phyloP scores from a whole-genome alignment of 2,329 filamentous ascomycete species.

The Venturia pyrina region DNA sequence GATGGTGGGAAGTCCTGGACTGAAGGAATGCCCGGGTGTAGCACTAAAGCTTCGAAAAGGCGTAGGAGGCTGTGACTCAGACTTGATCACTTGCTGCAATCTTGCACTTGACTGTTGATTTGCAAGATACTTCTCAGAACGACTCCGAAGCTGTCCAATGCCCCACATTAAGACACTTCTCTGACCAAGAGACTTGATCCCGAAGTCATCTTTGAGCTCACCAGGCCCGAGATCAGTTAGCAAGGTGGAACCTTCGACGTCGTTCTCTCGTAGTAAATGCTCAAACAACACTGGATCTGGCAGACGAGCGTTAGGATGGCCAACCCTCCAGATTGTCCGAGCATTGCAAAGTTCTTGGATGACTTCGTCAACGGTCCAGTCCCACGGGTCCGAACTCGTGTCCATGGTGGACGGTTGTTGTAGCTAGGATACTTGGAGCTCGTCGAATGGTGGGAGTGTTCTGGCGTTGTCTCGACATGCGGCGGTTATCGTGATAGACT shows the following conservation, averaged over 20 bases:
- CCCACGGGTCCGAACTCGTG: constrained; percentile 52
- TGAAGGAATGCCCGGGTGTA: not conserved
- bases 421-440: not conserved
- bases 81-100: constrained; percentile 3
- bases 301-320: constrained; percentile 29
- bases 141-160: constrained; percentile 45
- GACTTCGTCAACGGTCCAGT: constrained; percentile 61
- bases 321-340: constrained; percentile 37
- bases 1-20: not conserved
- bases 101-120: not conserved
- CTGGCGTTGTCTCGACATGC: not conserved
- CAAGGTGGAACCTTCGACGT: constrained; percentile 56
- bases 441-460: not conserved
- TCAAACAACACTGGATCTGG: constrained; percentile 47
- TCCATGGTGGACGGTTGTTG: constrained; percentile 18
- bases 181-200: constrained; percentile 48
- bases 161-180: constrained; percentile 48
- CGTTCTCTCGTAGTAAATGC: constrained; percentile 46
- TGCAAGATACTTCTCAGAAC: constrained; percentile 28
- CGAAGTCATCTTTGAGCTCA: constrained; percentile 45
- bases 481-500: not conserved
- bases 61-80: not conserved
- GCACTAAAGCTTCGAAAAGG: not conserved
- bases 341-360: constrained; percentile 53
- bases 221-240: constrained; percentile 45